phyloP scores from a whole-genome alignment of 2,329 filamentous ascomycete species.

The Colletotrichum truncatum region DNA sequence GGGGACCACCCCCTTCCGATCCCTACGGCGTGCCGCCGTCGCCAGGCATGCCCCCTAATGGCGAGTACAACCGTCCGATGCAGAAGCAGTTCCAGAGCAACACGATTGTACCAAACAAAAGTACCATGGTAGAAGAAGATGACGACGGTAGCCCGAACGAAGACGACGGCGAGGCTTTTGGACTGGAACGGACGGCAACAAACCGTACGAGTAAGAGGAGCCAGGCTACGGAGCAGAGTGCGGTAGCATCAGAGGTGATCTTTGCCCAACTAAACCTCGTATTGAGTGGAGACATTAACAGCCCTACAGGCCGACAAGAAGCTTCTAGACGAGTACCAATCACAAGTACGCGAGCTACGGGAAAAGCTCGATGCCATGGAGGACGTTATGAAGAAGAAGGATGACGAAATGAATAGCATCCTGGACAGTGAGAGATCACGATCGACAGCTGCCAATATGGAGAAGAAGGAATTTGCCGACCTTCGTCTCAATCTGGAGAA shows the following conservation, averaged over 20 bases:
- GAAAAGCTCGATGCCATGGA: conserved; percentile 80
- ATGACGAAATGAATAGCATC: conserved; percentile 71
- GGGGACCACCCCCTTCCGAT: conserved; percentile 50
- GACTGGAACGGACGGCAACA: conserved; percentile 54
- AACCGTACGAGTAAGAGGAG: conserved; percentile 35
- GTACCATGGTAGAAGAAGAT: conserved; percentile 96
- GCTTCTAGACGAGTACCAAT: conserved; percentile 81
- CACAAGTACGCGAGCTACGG: conserved; percentile 78
- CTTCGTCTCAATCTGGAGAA: conserved; percentile 74
- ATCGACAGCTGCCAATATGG: conserved; percentile 60
- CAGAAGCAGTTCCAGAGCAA: conserved; percentile 94
- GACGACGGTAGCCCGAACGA: conserved; percentile 72
- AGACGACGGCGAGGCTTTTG: conserved; percentile 71
- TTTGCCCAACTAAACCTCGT: conserved; percentile 18
- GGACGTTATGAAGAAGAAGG: conserved; percentile 72
- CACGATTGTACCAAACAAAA: conserved; percentile 97
- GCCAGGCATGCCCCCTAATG: conserved; percentile 61
- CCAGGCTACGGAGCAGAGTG: conserved; percentile 41
- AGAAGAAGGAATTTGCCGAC: conserved; percentile 78
- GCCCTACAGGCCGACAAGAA: conserved; percentile 69
- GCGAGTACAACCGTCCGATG: conserved; percentile 78
- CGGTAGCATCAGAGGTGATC: conserved; percentile 49
- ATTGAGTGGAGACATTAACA: conserved; percentile 27
- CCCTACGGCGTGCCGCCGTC: conserved; percentile 67
- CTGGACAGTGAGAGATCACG: conserved; percentile 67